These are phyloP conservation scores for Naganishia vaughanmartiniae DNA, from an alignment of 768 basidiomycete genomes.

Conservation along the genomic window DNA sequence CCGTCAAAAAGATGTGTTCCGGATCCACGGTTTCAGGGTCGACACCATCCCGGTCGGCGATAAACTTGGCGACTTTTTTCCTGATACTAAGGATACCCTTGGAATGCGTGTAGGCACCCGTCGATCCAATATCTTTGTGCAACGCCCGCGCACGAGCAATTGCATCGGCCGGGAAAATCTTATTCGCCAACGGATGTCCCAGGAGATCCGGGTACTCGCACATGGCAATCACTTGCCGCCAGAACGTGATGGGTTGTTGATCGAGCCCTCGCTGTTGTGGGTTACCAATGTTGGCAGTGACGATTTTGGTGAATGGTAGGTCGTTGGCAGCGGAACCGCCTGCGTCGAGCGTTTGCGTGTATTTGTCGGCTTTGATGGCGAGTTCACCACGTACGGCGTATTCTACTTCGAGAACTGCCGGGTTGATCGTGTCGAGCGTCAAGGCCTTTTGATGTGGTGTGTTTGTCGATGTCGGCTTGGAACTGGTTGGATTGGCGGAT, in stretches of 20 bases:
- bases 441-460: slow-evolving; percentile 51
- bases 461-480: neutral
- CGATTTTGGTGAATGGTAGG: slow-evolving; percentile 82
- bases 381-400: slow-evolving; percentile 98
- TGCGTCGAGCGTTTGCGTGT: slow-evolving; percentile 65
- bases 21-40: slow-evolving; percentile 63
- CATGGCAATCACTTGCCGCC: slow-evolving; percentile 85
- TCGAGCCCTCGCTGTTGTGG: slow-evolving; percentile 94
- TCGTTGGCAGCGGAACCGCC: slow-evolving; percentile 49
- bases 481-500: slow-evolving; percentile 9
- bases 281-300: slow-evolving; percentile 95
- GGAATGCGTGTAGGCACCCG: slow-evolving; percentile 93
- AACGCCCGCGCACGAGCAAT: slow-evolving; percentile 77
- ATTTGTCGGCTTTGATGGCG: slow-evolving; percentile 85
- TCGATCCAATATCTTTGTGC: slow-evolving; percentile 78
- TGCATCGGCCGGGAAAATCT: slow-evolving; percentile 81
- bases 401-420: slow-evolving; percentile 77
- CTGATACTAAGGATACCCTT: slow-evolving; percentile 89
- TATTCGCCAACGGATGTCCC: slow-evolving; percentile 62
- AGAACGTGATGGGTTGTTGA: slow-evolving; percentile 87
- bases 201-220: slow-evolving; percentile 87
- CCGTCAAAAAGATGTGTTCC: slow-evolving; percentile 86
- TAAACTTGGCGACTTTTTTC: slow-evolving; percentile 82
- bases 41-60: slow-evolving; percentile 84
- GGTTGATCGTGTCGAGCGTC: slow-evolving; percentile 73